Percentiles rank a stretch among this genome's conserved stretches.
phyloP scores from a whole-genome alignment of 148 eudicot species.

The Pharnaceum exiguum region DNA sequence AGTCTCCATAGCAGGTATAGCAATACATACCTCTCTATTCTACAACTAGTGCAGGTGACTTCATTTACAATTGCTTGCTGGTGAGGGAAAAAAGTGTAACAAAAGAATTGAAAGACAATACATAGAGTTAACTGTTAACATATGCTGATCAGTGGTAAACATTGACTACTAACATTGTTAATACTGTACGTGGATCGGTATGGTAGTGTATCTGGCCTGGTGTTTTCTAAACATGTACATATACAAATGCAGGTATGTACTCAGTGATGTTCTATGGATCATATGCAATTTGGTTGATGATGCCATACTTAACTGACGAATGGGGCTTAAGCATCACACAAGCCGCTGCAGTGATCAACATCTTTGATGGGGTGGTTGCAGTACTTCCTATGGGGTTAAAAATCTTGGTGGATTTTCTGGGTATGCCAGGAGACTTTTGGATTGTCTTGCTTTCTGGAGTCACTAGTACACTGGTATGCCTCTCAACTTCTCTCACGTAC shows the following conservation, averaged over 20 bases:
- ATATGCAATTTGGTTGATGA: constrained; percentile 4
- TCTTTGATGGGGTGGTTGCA: constrained; percentile 2
- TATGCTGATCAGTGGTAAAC: too few relatives aligned
- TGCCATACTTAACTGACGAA: not conserved
- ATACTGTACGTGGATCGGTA: too few relatives aligned
- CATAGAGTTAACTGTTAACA: too few relatives aligned
- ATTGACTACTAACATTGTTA: too few relatives aligned
- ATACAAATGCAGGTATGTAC: not conserved
- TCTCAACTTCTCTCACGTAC: not conserved
- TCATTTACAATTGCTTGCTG: too few relatives aligned
- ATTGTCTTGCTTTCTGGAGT: not conserved
- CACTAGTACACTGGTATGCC: not conserved
- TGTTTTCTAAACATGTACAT: too few relatives aligned
- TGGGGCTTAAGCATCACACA: not conserved
- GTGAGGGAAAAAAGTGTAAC: too few relatives aligned
- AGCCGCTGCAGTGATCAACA: constrained; percentile 1
- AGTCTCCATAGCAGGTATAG: too few relatives aligned
- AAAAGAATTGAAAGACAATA: too few relatives aligned
- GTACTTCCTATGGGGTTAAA: not conserved
- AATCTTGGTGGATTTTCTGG: not conserved
- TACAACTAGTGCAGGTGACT: too few relatives aligned
- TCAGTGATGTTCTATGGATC: not conserved
- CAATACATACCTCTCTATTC: too few relatives aligned
- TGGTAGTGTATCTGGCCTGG: too few relatives aligned
- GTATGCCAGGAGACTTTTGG: not conserved